phyloP scores from a whole-genome alignment of 345 rosid species.

The Rhodamnia argentea region DNA sequence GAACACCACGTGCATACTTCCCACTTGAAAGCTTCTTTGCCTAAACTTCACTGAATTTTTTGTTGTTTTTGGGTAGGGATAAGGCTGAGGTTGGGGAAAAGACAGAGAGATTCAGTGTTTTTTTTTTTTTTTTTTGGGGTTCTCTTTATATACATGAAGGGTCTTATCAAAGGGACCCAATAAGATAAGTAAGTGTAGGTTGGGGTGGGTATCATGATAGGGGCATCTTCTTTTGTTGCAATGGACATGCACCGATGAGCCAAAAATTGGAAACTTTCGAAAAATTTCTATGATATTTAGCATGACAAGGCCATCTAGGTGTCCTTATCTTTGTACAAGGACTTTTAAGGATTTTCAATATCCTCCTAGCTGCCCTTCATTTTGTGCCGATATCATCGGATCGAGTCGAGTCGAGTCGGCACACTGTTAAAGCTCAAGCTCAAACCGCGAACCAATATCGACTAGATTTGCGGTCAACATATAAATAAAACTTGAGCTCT shows the following conservation, averaged over 20 bases:
- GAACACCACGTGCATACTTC: constrained; percentile 9
- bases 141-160: not conserved
- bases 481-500: not conserved
- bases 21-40: not conserved
- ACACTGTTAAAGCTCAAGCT: too few species aligned
- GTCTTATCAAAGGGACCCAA: constrained; percentile 15
- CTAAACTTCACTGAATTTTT: not conserved
- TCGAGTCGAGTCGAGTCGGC: too few species aligned
- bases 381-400: not conserved
- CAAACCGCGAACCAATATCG: too few species aligned
- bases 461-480: too few species aligned
- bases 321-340: constrained; percentile 7
- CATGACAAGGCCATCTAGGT: constrained; percentile 7
- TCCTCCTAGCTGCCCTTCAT: not conserved
- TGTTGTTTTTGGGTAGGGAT: not conserved
- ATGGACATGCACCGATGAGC: not conserved
- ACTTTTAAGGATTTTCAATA: not conserved
- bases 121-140: not conserved
- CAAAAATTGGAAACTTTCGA: not conserved
- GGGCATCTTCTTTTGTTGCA: constrained; percentile 3
- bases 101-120: not conserved
- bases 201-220: constrained; percentile 7
- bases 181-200: constrained; percentile 10
- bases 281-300: not conserved
- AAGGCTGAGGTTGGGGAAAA: constrained; percentile 1